Base-by-base conservation (phyloP, 495 filamentous ascomycete species). In the Xylaria longipes region DNA sequence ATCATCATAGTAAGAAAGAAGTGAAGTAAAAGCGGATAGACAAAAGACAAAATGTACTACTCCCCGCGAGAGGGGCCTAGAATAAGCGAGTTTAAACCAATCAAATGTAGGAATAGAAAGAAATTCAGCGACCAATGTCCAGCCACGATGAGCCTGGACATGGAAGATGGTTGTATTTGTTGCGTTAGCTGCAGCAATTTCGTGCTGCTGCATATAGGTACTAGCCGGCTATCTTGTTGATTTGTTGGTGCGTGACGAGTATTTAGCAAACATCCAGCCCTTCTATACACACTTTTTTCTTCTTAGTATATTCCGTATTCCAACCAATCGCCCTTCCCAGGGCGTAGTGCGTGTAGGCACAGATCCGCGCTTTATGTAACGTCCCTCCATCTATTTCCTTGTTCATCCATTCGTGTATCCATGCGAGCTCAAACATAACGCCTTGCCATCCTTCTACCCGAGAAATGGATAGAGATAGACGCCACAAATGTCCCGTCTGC, bases 131-230 rank as follows among this genome's bases (percentile, higher is more conserved):
- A 37, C 2, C 57, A 60, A 37, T 37, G 8, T 60, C 33, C 7
- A 60, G 57, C 22, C 1, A 29, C 6, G n/a, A n/a, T n/a, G 15
- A 56, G 12, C 52, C 15, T 29, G 22, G 17, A 56, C 52, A 31
- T 54, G 52, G 52, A 17, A 56, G 52, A 56, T 56, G 12, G 12
- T 54, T 31, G 52, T 56, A 5, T 56, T 56, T 56, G 31, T 56
- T 56, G 27, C 17, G 25, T 50, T 56, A 29, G 12, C 50, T 56
- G 25, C 50, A 29, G 50, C 50, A 56, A 17, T 56, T 15, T 29
- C 25, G 8, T 56, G 50, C 25, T 56, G 25, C 25, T 56, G 50
- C 31, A 56, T 56, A 56, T 56, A 56, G 25, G 25, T 27, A 54
- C 50, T 15, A 22, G 46, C 46, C 25, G 46, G 20, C 46, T 50